phyloP scores from a whole-genome alignment of 2,329 filamentous ascomycete species.

The Talaromyces amestolkiae region DNA sequence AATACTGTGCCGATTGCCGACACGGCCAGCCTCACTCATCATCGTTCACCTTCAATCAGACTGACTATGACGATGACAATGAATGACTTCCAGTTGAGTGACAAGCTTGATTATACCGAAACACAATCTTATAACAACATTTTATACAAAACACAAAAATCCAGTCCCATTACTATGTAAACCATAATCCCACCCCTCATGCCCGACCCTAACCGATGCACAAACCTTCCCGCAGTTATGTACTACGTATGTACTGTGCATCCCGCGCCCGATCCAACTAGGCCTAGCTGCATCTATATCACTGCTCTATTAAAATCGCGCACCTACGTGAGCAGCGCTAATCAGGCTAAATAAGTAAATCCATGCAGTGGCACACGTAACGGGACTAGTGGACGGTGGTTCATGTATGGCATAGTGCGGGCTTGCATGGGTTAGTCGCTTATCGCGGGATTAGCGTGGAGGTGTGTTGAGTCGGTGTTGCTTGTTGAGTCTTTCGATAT shows the following conservation, averaged over 20 bases:
- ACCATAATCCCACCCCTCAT: background rate
- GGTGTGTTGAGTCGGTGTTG: background rate
- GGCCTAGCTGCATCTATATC: conserved; percentile 5
- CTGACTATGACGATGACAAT: background rate
- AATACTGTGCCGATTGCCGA: conserved; percentile 2
- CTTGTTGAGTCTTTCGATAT: background rate
- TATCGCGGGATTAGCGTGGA: conserved; percentile 6
- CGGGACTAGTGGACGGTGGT: background rate
- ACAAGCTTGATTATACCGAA: too few relatives aligned
- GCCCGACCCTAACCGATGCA: background rate
- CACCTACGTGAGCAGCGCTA: background rate
- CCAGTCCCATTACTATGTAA: too few relatives aligned
- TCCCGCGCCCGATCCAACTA: background rate
- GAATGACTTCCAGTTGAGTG: background rate
- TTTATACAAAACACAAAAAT: background rate
- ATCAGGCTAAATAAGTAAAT: background rate
- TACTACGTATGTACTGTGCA: background rate
- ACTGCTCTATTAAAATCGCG: background rate
- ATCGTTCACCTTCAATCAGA: background rate
- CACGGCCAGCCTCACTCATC: background rate
- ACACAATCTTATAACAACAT: background rate
- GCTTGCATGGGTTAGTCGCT: background rate
- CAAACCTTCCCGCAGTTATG: background rate
- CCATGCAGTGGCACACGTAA: background rate
- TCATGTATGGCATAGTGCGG: conserved; percentile 6